Percentiles rank a stretch among this genome's conserved stretches.
Conservation (phyloP, 306 rosid genomes). For the Quillaja saponaria region DNA sequence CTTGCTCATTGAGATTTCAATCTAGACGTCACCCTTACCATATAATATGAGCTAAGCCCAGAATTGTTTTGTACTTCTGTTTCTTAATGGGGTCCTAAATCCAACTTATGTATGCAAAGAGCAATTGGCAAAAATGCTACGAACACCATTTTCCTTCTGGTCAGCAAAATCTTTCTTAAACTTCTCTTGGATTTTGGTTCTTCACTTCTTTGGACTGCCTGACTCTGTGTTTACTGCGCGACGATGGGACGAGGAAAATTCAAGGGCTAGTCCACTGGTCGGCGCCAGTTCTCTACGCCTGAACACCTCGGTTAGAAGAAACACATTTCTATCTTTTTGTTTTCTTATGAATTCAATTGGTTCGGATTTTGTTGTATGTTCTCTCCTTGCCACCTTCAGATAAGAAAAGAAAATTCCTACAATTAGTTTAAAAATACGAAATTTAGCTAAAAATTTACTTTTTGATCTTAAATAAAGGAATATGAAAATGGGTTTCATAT, state of each 20-base stretch:
- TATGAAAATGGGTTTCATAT: not conserved
- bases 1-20: too few relatives aligned
- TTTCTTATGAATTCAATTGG: not conserved
- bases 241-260: slow-evolving; percentile 89
- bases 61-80: too few relatives aligned
- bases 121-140: too few relatives aligned
- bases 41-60: too few relatives aligned
- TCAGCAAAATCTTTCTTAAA: too few relatives aligned
- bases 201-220: too few relatives aligned
- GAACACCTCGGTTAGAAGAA: slow-evolving; percentile 75
- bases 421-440: slow-evolving; percentile 21
- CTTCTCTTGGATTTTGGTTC: too few relatives aligned
- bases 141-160: too few relatives aligned
- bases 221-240: too few relatives aligned
- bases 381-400: not conserved
- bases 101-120: too few relatives aligned
- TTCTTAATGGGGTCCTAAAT: too few relatives aligned
- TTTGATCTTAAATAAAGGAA: not conserved
- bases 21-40: too few relatives aligned
- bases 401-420: slow-evolving; percentile 10
- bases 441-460: slow-evolving; percentile 3
- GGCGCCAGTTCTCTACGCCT: slow-evolving; percentile 83
- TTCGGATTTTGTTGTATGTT: not conserved
- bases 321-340: not conserved
- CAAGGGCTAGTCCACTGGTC: slow-evolving; percentile 95